A percentile compares a stretch with the other conserved stretches of the same genome.
Conservation (phyloP, 208 protist species). For the Plasmodiophora brassicae region DNA sequence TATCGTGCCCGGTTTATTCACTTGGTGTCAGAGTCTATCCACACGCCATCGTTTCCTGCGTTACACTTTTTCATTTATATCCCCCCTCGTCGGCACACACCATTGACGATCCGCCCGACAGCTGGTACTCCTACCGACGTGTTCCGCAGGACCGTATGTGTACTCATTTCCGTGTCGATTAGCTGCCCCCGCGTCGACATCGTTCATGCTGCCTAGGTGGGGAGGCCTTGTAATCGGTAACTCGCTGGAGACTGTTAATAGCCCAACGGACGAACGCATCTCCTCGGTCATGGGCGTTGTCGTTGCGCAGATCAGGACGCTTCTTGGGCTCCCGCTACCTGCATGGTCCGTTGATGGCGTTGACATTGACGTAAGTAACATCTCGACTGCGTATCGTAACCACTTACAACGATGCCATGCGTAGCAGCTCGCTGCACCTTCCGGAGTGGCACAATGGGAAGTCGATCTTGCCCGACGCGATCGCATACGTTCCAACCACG, state of each 20-base stretch:
- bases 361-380: not conserved
- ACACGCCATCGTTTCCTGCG: not conserved
- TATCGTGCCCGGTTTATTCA: not conserved
- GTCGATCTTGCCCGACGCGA: not conserved
- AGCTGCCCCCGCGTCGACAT: not conserved
- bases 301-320: not conserved
- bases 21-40: not conserved
- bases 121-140: too few species aligned
- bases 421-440: not conserved
- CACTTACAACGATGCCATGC: not conserved
- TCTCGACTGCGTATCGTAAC: not conserved
- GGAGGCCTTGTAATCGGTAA: not conserved
- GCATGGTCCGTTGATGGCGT: not conserved
- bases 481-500: not conserved
- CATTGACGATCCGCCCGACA: not conserved
- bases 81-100: not conserved
- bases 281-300: not conserved
- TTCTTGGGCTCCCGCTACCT: not conserved
- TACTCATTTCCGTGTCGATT: not conserved
- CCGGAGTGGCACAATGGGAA: not conserved
- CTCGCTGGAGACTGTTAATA: not conserved
- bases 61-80: conserved; percentile 7
- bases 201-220: not conserved
- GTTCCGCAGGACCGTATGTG: not conserved
- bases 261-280: not conserved